Evolutionary conservation across 1,139 yeast genomes (phyloP).

Genomic region (Arxiozyma telluris): DNA sequence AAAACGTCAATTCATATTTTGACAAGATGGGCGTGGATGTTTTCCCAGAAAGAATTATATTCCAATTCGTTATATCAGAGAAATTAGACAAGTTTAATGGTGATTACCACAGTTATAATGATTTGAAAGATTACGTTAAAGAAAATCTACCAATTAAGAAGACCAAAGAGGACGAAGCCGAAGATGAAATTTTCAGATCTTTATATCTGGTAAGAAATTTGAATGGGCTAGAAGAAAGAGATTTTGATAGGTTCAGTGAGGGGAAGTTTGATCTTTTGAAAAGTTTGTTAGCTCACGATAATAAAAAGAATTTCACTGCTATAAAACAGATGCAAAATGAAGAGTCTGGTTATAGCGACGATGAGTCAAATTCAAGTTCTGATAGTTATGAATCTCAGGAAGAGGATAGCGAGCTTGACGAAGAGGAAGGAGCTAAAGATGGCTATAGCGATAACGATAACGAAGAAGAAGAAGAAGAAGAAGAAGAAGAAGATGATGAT

Average conservation of each 20-base stretch:
- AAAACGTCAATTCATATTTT: constrained; percentile 86
- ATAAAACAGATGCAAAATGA: constrained; percentile 23
- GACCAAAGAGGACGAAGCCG: constrained; percentile 47
- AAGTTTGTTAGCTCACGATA: constrained; percentile 43
- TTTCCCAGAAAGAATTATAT: constrained; percentile 72
- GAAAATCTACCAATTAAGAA: constrained; percentile 43
- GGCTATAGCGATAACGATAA: constrained; percentile 23
- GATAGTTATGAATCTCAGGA: constrained; percentile 25
- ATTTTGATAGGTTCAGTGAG: constrained; percentile 67
- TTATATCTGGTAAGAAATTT: constrained; percentile 72
- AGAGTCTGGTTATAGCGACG: constrained; percentile 25
- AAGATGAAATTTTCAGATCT: constrained; percentile 83
- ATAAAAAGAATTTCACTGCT: constrained; percentile 25
- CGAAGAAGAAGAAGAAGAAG: constrained; percentile 34
- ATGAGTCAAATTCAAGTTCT: constrained; percentile 23
- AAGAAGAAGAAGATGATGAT: constrained; percentile 30
- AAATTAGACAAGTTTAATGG: constrained; percentile 31
- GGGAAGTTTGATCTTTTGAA: constrained; percentile 78
- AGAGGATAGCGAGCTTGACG: constrained; percentile 22
- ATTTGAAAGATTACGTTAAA: constrained; percentile 33
- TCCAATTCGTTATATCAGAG: constrained; percentile 57
- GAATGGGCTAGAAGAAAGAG: constrained; percentile 75
- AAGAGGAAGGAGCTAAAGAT: constrained; percentile 19
- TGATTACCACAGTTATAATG: constrained; percentile 37
- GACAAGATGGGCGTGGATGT: constrained; percentile 61